phyloP scores from a whole-genome alignment of 306 rosid species.

The Styphnolobium japonicum region DNA sequence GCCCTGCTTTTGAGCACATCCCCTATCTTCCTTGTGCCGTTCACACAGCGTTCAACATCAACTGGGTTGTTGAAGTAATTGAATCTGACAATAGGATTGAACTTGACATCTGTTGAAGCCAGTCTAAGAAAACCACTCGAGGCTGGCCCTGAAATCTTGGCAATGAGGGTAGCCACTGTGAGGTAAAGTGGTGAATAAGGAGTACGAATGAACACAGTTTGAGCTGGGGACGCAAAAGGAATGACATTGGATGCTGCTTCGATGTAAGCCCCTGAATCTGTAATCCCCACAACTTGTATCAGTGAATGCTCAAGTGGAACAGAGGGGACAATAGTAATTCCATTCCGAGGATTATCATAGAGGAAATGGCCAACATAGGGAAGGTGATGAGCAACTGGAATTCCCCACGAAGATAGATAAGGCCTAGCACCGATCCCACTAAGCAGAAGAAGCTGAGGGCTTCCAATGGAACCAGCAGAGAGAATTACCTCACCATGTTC shows the following conservation, averaged over 20 bases:
- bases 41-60: conserved; percentile 73
- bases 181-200: conserved; percentile 59
- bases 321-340: conserved; percentile 73
- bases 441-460: conserved; percentile 78
- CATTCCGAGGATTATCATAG: conserved; percentile 82
- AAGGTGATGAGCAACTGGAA: conserved; percentile 66
- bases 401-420: conserved; percentile 77
- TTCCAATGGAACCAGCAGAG: conserved; percentile 83
- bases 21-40: conserved; percentile 66
- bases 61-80: conserved; percentile 65
- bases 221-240: conserved; percentile 56
- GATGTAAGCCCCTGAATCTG: conserved; percentile 65
- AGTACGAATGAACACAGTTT: conserved; percentile 43
- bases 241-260: conserved; percentile 82
- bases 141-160: conserved; percentile 67
- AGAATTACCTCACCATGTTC: conserved; percentile 70
- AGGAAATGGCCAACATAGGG: conserved; percentile 77
- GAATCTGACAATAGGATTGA: conserved; percentile 70
- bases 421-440: conserved; percentile 83
- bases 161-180: conserved; percentile 72
- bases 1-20: conserved; percentile 55
- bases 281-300: conserved; percentile 86
- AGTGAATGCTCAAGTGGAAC: conserved; percentile 72
- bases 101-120: conserved; percentile 57
- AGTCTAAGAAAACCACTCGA: conserved; percentile 61